phyloP scores from a whole-genome alignment of 257 asterid species.

The Rehmannia glutinosa region DNA sequence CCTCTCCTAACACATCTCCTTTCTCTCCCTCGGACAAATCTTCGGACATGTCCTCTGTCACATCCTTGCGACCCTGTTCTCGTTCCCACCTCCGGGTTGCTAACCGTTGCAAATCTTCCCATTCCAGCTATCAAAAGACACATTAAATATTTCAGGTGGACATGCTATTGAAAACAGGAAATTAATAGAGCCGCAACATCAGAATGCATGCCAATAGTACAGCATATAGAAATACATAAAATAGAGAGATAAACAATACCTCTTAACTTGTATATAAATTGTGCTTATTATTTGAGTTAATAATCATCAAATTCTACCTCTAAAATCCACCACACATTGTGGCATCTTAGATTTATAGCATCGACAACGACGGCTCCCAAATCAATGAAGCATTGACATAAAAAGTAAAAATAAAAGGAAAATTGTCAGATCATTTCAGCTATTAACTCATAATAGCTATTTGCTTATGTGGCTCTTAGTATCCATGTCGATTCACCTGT shows the following conservation, averaged over 20 bases:
- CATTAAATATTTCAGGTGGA: background rate
- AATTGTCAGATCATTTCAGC: background rate
- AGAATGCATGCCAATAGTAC: background rate
- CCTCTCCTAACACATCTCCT: slow-evolving; percentile 55
- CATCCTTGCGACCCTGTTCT: slow-evolving; percentile 76
- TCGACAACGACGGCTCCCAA: background rate
- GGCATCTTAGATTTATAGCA: background rate
- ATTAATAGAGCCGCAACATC: background rate
- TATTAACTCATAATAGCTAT: background rate
- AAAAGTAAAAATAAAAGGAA: too few relatives aligned
- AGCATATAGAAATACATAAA: too few relatives aligned
- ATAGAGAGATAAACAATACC: background rate
- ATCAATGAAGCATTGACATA: too few relatives aligned
- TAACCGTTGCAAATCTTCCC: slow-evolving; percentile 53
- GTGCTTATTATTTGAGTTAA: background rate
- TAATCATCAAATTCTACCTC: too few relatives aligned
- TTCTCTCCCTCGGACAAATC: slow-evolving; percentile 83
- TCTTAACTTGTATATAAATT: background rate
- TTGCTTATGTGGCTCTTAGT: background rate
- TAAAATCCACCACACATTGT: too few relatives aligned
- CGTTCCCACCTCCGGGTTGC: slow-evolving; percentile 60
- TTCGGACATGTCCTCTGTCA: slow-evolving; percentile 74
- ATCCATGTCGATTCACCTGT: background rate
- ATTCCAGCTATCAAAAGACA: slow-evolving; percentile 46
- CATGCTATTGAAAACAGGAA: background rate